Evolutionary conservation across 2,329 filamentous ascomycete species (phyloP).

Genomic region (Fonsecaea pedrosoi): DNA sequence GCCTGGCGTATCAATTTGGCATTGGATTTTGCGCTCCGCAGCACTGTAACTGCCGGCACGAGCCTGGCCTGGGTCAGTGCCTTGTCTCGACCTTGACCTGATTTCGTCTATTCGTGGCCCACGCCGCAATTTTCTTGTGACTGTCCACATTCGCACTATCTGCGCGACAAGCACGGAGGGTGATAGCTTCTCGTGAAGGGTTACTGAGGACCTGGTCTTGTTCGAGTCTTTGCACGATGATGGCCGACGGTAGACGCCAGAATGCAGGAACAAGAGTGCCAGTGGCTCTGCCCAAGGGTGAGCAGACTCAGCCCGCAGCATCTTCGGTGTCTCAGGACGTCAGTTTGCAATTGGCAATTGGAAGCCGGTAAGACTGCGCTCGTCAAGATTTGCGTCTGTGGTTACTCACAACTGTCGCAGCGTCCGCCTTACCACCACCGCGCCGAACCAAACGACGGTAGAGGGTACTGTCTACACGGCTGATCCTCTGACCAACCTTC

Average conservation of each 20-base stretch:
- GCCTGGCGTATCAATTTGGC: constrained; percentile 33
- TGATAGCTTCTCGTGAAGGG: neutral
- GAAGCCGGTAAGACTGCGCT: constrained; percentile 53
- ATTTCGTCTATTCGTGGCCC: constrained; percentile 1
- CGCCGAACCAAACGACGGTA: constrained; percentile 57
- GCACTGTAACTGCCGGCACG: constrained; percentile 20
- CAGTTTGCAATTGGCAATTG: constrained; percentile 65
- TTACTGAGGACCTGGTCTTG: neutral
- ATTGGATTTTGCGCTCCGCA: constrained; percentile 18
- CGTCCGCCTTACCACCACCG: constrained; percentile 64
- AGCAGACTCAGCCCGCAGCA: constrained; percentile 50
- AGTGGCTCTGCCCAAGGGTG: constrained; percentile 58
- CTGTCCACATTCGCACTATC: constrained; percentile 11
- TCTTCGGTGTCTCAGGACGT: constrained; percentile 58
- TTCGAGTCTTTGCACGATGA: constrained; percentile 25
- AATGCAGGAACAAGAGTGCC: constrained; percentile 59
- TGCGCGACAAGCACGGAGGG: neutral
- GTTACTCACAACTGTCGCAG: constrained; percentile 48
- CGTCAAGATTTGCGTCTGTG: constrained; percentile 48
- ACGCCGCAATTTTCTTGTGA: neutral
- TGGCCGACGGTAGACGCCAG: constrained; percentile 64
- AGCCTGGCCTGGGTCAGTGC: constrained; percentile 19
- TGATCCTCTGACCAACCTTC: constrained; percentile 65
- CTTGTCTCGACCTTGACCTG: constrained; percentile 1
- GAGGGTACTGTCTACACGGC: constrained; percentile 70